phyloP scores from a whole-genome alignment of 2,329 filamentous ascomycete species.

The Fusarium sp. region DNA sequence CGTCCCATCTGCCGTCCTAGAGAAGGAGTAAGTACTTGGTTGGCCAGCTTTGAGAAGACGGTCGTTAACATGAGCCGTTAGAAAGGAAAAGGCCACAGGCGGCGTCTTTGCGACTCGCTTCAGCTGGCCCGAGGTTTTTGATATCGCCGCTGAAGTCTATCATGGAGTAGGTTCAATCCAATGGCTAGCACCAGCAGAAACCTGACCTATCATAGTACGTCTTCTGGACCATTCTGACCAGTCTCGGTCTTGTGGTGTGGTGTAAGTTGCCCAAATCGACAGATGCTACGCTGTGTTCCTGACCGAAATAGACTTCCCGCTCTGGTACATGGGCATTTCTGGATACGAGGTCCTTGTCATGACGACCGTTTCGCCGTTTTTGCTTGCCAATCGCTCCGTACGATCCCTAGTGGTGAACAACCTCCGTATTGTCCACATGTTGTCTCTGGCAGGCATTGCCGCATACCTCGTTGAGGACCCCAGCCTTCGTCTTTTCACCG shows the following conservation, averaged over 20 bases:
- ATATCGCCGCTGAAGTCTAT: slow-evolving; percentile 89
- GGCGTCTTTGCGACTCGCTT: slow-evolving; percentile 79
- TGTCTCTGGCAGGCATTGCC: slow-evolving; percentile 81
- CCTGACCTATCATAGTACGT: slow-evolving; percentile 72
- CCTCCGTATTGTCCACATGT: slow-evolving; percentile 76
- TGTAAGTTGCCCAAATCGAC: slow-evolving; percentile 68
- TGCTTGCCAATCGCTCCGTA: slow-evolving; percentile 78
- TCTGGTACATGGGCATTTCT: slow-evolving; percentile 99
- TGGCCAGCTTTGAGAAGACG: not conserved
- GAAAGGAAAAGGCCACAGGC: slow-evolving; percentile 79
- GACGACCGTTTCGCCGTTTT: slow-evolving; percentile 81
- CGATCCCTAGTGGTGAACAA: slow-evolving; percentile 77
- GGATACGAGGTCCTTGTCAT: slow-evolving; percentile 94
- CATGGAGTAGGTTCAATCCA: slow-evolving; percentile 75
- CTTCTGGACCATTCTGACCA: slow-evolving; percentile 96
- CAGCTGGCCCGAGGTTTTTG: slow-evolving; percentile 78
- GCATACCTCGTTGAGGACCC: slow-evolving; percentile 83
- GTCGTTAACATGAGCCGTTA: slow-evolving; percentile 52
- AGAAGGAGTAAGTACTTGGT: slow-evolving; percentile 76
- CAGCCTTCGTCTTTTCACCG: slow-evolving; percentile 79
- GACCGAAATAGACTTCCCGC: slow-evolving; percentile 78
- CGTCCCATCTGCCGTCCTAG: slow-evolving; percentile 63
- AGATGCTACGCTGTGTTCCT: slow-evolving; percentile 17
- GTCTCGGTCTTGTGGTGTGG: slow-evolving; percentile 90
- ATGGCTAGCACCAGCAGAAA: slow-evolving; percentile 3